Conservation (phyloP, 2,329 filamentous ascomycete species). For the Fusarium veterinarium region DNA sequence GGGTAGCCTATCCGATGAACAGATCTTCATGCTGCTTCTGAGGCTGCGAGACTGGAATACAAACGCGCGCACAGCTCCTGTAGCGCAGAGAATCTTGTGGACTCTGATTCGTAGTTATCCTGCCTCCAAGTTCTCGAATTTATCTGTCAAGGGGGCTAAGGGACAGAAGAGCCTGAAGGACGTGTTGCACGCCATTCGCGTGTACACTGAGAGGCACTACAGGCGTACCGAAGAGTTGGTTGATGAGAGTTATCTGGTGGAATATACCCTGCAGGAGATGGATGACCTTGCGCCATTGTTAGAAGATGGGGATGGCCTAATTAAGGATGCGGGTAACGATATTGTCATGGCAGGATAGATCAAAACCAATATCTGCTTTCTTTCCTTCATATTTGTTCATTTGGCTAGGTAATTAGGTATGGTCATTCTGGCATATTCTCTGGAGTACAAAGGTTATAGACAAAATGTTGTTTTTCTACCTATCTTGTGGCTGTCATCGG, state of each 20-base stretch:
- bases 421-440: slow-evolving; percentile 18
- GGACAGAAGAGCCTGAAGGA: slow-evolving; percentile 80
- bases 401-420: not conserved
- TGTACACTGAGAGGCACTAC: slow-evolving; percentile 95
- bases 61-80: slow-evolving; percentile 84
- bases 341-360: slow-evolving; percentile 55
- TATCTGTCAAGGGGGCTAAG: slow-evolving; percentile 69
- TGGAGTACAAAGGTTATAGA: slow-evolving; percentile 39
- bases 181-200: slow-evolving; percentile 85
- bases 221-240: slow-evolving; percentile 87
- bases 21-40: slow-evolving; percentile 84
- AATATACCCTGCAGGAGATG: slow-evolving; percentile 95
- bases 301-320: slow-evolving; percentile 48
- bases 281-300: slow-evolving; percentile 71
- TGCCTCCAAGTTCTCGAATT: slow-evolving; percentile 77
- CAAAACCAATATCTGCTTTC: not conserved
- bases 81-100: slow-evolving; percentile 87
- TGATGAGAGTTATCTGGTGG: slow-evolving; percentile 93
- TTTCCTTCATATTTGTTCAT: slow-evolving; percentile 12
- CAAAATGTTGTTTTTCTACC: slow-evolving; percentile 14
- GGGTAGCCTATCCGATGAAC: slow-evolving; percentile 80
- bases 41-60: slow-evolving; percentile 97
- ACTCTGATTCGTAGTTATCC: slow-evolving; percentile 85
- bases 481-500: not conserved
- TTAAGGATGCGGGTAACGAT: slow-evolving; percentile 53